Evolutionary conservation across 306 rosid genomes (phyloP).

Genomic region (Coriaria nepalensis): DNA sequence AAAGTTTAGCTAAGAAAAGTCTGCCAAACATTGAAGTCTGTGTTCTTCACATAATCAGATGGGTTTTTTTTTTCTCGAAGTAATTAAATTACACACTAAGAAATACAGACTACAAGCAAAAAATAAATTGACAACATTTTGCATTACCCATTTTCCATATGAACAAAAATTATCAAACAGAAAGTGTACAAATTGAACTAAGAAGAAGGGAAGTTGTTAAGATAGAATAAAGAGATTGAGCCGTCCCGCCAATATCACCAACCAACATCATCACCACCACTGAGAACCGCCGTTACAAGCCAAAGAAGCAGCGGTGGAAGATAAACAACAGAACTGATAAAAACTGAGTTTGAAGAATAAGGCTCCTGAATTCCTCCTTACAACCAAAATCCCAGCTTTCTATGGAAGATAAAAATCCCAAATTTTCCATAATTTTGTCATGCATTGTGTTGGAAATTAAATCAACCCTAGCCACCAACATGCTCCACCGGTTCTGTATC

Average conservation of each 20-base stretch:
- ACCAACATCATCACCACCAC: conserved; percentile 44
- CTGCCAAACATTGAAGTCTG: not conserved
- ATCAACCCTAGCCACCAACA: conserved; percentile 15
- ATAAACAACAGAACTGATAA: conserved; percentile 13
- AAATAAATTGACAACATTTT: no score
- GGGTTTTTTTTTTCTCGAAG: no score
- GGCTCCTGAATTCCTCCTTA: no score
- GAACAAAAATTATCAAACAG: no score
- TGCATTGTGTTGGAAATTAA: no score
- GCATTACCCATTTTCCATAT: no score
- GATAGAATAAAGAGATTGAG: conserved; percentile 13
- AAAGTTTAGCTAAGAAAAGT: not conserved
- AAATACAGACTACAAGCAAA: no score
- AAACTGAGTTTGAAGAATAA: no score
- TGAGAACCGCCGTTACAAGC: conserved; percentile 22
- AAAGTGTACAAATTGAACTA: not conserved
- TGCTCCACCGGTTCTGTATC: conserved; percentile 1
- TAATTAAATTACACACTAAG: no score
- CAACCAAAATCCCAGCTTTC: no score
- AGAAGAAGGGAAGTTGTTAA: not conserved
- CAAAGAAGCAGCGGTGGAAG: conserved; percentile 16
- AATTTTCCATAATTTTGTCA: no score
- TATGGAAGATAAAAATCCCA: no score
- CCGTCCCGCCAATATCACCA: conserved; percentile 17
- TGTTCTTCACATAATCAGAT: not conserved